Evolutionary conservation across 2,329 filamentous ascomycete genomes (phyloP).

Genomic region (Cladosporium sp.): DNA sequence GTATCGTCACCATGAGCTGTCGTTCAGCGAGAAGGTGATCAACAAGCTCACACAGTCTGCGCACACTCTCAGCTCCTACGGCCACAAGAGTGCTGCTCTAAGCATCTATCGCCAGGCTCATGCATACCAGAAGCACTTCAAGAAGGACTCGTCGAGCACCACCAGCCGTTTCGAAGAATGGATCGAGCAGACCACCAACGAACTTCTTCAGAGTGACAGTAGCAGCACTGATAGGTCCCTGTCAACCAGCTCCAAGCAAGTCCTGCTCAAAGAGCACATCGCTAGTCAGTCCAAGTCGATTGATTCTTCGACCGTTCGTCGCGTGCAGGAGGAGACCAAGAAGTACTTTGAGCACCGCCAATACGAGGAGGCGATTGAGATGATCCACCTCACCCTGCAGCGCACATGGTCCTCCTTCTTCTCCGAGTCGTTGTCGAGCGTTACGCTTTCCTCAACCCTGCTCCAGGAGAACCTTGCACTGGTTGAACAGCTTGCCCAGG

Average conservation of each 20-base stretch:
- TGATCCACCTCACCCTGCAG: slow-evolving; percentile 49
- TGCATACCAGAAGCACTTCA: slow-evolving; percentile 40
- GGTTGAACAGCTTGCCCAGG: slow-evolving; percentile 48
- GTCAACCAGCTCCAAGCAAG: slow-evolving; percentile 46
- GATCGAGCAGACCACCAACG: slow-evolving; percentile 44
- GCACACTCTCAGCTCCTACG: slow-evolving; percentile 49
- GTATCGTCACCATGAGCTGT: slow-evolving; percentile 46
- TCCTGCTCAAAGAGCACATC: slow-evolving; percentile 46
- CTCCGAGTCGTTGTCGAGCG: slow-evolving; percentile 40
- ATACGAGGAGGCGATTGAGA: slow-evolving; percentile 48
- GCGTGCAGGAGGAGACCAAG: slow-evolving; percentile 42
- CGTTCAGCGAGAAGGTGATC: slow-evolving; percentile 29
- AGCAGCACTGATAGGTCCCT: slow-evolving; percentile 38
- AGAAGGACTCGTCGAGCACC: slow-evolving; percentile 27
- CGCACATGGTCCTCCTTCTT: slow-evolving; percentile 51
- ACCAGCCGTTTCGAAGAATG: slow-evolving; percentile 47
- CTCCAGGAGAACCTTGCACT: slow-evolving; percentile 50
- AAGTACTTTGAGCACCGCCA: slow-evolving; percentile 50
- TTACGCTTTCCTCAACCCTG: slow-evolving; percentile 45
- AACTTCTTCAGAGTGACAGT: slow-evolving; percentile 45
- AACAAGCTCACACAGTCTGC: slow-evolving; percentile 42
- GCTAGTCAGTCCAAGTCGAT: slow-evolving; percentile 39
- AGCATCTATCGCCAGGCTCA: slow-evolving; percentile 46
- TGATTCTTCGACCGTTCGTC: slow-evolving; percentile 43
- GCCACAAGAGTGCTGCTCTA: slow-evolving; percentile 47